Base-by-base conservation (phyloP, 2,329 filamentous ascomycete species). In the Diatrype stigma region DNA sequence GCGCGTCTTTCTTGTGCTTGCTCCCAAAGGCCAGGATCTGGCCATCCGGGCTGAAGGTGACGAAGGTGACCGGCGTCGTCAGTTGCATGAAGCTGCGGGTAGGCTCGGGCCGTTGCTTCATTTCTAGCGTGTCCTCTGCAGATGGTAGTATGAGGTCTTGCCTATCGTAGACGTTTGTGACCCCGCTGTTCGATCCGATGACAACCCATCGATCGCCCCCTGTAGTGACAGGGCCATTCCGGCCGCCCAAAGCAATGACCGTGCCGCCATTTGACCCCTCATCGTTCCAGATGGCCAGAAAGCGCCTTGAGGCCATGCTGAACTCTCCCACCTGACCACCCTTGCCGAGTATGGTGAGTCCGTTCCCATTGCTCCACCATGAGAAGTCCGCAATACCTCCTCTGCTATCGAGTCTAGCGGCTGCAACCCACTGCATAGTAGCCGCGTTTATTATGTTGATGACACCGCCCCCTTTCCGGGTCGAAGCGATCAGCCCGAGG, bases 91-190 rank as follows among this genome's bases (percentile, higher is more conserved):
- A 81, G 3, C 79, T 79, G 48, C 87, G 82, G 14, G 80, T 77
- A 0, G 94, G 94, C 58, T 83, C 82, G 0, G 90, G 94, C 38
- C 80, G 77, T 56, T 80, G 76, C 26, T 85, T 85, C 53, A 94
- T 73, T 17, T 76, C 73, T 7, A 78, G 57, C 26, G 73, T 69
- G 21, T 71, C 70, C 32, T 67, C 65, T 35, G 62, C 61, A 32
- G 67, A 69, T 54, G 60, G 53, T 64, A 63, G 59, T 45, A 81
- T 71, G 72, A 90, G 85, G 26, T 79, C 75, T 56, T 81, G 75
- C 5, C 94, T 86, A 66, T 97, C 90, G 73, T 99, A 99, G 54
- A 99, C 79, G 69, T 97, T 97, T 51, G 95, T 84, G 51, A 99
- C 89, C 52, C 94, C 94, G 55, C 84, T 91, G 56, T 83, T 88